phyloP scores from a whole-genome alignment of 495 filamentous ascomycete species.

The Thermothielavioides terrestris region DNA sequence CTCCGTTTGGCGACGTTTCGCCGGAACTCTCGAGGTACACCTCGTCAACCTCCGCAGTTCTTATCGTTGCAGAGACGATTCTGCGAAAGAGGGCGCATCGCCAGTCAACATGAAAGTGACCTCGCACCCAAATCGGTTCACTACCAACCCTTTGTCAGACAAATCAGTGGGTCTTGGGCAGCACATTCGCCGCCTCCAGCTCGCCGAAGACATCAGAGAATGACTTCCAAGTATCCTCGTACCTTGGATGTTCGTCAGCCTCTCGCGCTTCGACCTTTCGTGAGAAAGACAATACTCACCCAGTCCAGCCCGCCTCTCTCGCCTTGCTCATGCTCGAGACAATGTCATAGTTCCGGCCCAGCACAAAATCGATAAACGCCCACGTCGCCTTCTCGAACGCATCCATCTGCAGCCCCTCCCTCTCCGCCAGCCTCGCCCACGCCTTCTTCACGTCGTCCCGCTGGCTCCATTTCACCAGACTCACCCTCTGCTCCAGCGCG shows the following conservation, averaged over 20 bases:
- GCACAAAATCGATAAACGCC: slow-evolving; percentile 42
- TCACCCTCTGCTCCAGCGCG: slow-evolving; percentile 38
- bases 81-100: no score
- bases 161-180: slow-evolving; percentile 17
- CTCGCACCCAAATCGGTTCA: not conserved
- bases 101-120: not conserved
- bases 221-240: slow-evolving; percentile 46
- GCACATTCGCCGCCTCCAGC: slow-evolving; percentile 31
- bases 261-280: not conserved
- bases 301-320: slow-evolving; percentile 41
- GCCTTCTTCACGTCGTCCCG: slow-evolving; percentile 42
- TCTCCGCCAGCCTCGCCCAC: slow-evolving; percentile 37
- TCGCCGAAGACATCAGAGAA: slow-evolving; percentile 40
- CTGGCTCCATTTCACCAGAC: slow-evolving; percentile 45
- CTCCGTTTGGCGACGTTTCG: no score
- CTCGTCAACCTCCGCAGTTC: no score
- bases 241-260: slow-evolving; percentile 12
- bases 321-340: slow-evolving; percentile 52
- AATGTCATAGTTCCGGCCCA: slow-evolving; percentile 43
- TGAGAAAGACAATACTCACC: slow-evolving; percentile 9
- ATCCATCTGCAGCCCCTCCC: slow-evolving; percentile 39
- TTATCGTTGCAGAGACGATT: no score
- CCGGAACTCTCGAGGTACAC: no score
- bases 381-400: slow-evolving; percentile 50
- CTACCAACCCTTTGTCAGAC: not conserved